Evolutionary conservation across 2,329 filamentous ascomycete species (phyloP).

Genomic region (Spiromastix sp.): DNA sequence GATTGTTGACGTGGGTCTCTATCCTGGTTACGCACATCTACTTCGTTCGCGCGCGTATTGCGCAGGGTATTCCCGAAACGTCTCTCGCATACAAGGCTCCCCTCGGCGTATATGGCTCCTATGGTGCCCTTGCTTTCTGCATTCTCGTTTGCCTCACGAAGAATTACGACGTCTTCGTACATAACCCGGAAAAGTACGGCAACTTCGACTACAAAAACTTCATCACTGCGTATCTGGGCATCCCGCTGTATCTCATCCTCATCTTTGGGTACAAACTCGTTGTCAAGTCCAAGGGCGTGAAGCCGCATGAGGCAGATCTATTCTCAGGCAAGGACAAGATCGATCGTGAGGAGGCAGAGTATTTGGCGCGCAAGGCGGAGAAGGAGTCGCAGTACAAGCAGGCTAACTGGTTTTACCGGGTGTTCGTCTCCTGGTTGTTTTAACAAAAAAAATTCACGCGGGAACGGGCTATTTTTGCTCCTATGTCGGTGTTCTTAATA

Average conservation of each 20-base stretch:
- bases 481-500: no score
- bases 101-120: constrained; percentile 48
- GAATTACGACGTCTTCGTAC: constrained; percentile 62
- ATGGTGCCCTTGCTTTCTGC: constrained; percentile 49
- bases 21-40: constrained; percentile 39
- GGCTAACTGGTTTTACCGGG: constrained; percentile 46
- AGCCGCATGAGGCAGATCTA: constrained; percentile 14
- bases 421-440: constrained; percentile 52
- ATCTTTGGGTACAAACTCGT: constrained; percentile 18
- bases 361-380: constrained; percentile 62
- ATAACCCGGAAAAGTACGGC: constrained; percentile 41
- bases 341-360: constrained; percentile 54
- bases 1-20: constrained; percentile 37
- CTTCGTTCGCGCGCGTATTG: constrained; percentile 32
- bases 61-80: constrained; percentile 26
- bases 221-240: constrained; percentile 37
- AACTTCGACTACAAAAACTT: constrained; percentile 39
- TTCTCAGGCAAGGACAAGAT: constrained; percentile 18
- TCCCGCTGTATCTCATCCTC: constrained; percentile 32
- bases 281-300: constrained; percentile 13
- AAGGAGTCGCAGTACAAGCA: constrained; percentile 48
- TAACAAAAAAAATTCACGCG: constrained; percentile 33
- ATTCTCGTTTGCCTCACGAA: constrained; percentile 64
- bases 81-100: constrained; percentile 33
- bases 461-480: no score